phyloP scores from a whole-genome alignment of 352 stramenopile species.

The Globisporangium emineosum region DNA sequence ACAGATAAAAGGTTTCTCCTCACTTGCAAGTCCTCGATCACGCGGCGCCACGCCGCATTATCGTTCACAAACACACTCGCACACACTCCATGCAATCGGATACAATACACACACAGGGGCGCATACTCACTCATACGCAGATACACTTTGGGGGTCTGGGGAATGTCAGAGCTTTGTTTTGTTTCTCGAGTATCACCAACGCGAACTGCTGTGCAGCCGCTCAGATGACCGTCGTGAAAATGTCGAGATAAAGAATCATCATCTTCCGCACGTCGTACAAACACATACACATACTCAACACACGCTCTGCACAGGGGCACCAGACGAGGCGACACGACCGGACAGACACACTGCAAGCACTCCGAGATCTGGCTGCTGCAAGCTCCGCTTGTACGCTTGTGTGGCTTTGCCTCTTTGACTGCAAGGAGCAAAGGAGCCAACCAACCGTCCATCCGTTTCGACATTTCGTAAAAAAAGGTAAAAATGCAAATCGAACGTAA shows the following conservation, averaged over 20 bases:
- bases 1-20: constrained; percentile 69
- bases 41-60: constrained; percentile 1
- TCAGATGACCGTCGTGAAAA: constrained; percentile 92
- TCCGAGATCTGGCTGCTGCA: too few species aligned
- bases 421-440: too few species aligned
- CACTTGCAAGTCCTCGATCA: constrained; percentile 36
- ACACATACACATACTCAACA: constrained; percentile 11
- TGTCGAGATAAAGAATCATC: constrained; percentile 86
- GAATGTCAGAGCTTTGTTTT: constrained; percentile 81
- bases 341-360: too few species aligned
- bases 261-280: constrained; percentile 49
- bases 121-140: constrained; percentile 13
- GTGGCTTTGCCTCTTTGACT: too few species aligned
- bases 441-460: too few species aligned
- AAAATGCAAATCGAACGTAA: too few species aligned
- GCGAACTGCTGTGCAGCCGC: constrained; percentile 32
- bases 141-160: constrained; percentile 23
- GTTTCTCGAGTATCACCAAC: constrained; percentile 86
- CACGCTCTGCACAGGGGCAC: background rate
- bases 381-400: too few species aligned
- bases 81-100: constrained; percentile 3
- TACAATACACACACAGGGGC: constrained; percentile 7
- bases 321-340: too few species aligned
- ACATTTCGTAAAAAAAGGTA: too few species aligned
- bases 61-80: constrained; percentile 14